Conservation (phyloP, 495 filamentous ascomycete species). For the Penicillium bovifimosum region DNA sequence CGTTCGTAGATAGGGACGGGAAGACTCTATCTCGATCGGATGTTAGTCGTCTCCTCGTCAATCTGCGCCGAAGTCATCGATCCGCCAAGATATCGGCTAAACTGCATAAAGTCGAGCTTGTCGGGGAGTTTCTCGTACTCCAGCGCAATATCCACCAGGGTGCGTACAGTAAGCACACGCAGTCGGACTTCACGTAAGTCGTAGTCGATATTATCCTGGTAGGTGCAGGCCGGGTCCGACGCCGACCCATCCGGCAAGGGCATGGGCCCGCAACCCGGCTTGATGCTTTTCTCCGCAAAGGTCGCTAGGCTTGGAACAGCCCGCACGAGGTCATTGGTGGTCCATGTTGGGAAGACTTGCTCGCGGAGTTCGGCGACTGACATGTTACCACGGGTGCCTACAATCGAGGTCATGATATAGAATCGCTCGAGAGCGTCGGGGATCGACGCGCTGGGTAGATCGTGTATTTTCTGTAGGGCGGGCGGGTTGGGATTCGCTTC, state of each 20-base stretch:
- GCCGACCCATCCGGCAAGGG: constrained; percentile 7
- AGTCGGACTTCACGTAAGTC: constrained; percentile 29
- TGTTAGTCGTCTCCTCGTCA: constrained; percentile 4
- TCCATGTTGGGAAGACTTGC: constrained; percentile 21
- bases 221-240: constrained; percentile 19
- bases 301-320: constrained; percentile 28
- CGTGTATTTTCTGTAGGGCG: constrained; percentile 10
- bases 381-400: constrained; percentile 17
- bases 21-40: background rate
- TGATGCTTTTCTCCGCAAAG: constrained; percentile 28
- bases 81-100: constrained; percentile 33
- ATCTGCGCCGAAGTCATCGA: constrained; percentile 26
- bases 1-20: no score
- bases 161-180: constrained; percentile 12
- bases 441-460: constrained; percentile 7
- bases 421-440: constrained; percentile 16
- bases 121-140: constrained; percentile 24
- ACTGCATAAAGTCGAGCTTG: constrained; percentile 14
- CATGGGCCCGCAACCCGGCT: constrained; percentile 24
- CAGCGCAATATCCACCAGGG: constrained; percentile 31
- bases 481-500: constrained; percentile 29
- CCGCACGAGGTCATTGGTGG: constrained; percentile 28
- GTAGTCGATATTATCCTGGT: constrained; percentile 36
- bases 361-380: constrained; percentile 23
- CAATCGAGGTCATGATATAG: constrained; percentile 20